Evolutionary conservation across 2,329 filamentous ascomycete species (phyloP), one percentile per base, ranked within the genome.

Genomic region (Purpureocillium lavendulum): DNA sequence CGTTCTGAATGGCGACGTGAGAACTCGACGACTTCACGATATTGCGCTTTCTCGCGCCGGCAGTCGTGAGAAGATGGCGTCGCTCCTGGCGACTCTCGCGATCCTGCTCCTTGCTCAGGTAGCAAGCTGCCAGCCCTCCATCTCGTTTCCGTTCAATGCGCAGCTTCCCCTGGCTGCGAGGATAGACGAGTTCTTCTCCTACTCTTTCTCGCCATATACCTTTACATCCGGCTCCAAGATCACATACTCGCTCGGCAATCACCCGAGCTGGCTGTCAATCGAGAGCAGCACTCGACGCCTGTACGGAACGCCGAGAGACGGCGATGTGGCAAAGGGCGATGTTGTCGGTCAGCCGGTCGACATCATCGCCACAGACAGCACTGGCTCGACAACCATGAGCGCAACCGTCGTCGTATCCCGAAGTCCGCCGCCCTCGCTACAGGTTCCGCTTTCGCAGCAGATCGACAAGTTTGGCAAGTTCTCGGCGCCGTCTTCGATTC

Each of bases 81-180:
- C 49, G 40, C 49, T 54, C 39, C 40, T 50, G 40, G 49, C 48
- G 40, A 40, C 45, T 44, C 38, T 53, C 50, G 42, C 48, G 43
- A 38, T 50, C 43, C 45, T 63, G 35, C 43, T 52, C 29, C 43
- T 65, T 40, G 30, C 55, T 31, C 47, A 46, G 21, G 47, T 61
- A 28, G 57, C 56, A n/a, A 47, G 42, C 30, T 58, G 64, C 38
- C 53, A 59, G 14, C 74, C 74, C 10, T 52, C 58, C 17, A 54
- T 70, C 35, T 64, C 68, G 35, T 90, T 89, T 50, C 87, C 87
- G 1, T 71, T 94, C 59, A 94, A 92, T 60, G 80, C 85, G 3
- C 88, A 95, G 59, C 73, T 94, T 1, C 87, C 87, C 26, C 82
- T 83, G 4, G 82, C 89, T 39, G 87, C 86, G 15, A 75, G 84